phyloP scores from a whole-genome alignment of 106 monocot species.

The Cymbidium sinense region DNA sequence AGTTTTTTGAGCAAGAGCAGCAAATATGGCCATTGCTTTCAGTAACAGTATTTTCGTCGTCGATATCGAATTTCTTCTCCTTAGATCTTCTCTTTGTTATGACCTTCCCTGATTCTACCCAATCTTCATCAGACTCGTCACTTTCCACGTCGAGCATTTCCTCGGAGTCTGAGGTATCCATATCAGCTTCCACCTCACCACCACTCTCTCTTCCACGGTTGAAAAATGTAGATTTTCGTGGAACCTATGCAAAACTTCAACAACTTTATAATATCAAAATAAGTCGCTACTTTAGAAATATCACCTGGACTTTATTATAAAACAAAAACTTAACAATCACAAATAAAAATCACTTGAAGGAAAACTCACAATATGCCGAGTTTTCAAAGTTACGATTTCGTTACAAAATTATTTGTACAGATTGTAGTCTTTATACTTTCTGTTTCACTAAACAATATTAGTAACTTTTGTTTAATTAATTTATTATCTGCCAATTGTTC shows the following conservation, averaged over 20 bases:
- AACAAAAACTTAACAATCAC: too few species aligned
- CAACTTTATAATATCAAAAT: not conserved
- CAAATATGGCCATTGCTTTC: conserved; percentile 15
- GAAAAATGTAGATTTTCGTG: conserved; percentile 21
- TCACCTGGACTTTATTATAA: too few species aligned
- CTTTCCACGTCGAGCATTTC: conserved; percentile 18
- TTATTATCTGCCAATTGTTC: too few species aligned
- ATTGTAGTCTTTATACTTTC: too few species aligned
- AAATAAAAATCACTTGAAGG: too few species aligned
- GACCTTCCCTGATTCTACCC: conserved; percentile 37
- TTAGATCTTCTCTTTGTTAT: conserved; percentile 16
- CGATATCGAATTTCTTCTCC: not conserved
- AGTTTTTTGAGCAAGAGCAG: conserved; percentile 63
- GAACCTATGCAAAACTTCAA: conserved; percentile 17
- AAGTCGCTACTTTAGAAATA: not conserved
- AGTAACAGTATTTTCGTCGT: conserved; percentile 1
- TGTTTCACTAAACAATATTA: too few species aligned
- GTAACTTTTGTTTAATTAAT: too few species aligned
- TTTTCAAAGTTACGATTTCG: too few species aligned
- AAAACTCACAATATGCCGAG: too few species aligned
- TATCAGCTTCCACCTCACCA: conserved; percentile 40
- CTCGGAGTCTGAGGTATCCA: conserved; percentile 77
- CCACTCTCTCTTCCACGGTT: conserved; percentile 2
- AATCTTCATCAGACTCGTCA: conserved; percentile 42
- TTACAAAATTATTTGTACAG: too few species aligned